A percentile compares a stretch with the other conserved stretches of the same genome.
phyloP scores from a whole-genome alignment of 2,329 filamentous ascomycete species.

The Fusarium pseudonygamai region DNA sequence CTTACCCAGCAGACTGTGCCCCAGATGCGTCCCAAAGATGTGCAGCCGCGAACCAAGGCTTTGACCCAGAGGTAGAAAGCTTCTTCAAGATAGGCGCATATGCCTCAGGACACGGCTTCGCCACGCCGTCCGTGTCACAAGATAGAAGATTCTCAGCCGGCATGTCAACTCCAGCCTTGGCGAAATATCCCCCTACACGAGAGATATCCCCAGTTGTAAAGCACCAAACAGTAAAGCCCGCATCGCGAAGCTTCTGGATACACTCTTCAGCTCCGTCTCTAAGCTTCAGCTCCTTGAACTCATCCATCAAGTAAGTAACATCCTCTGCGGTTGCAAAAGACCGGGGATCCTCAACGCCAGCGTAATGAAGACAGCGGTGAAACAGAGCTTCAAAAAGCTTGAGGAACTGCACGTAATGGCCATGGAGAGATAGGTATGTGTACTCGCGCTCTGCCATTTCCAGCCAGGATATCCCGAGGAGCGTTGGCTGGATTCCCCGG shows the following conservation, averaged over 20 bases:
- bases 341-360: not conserved
- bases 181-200: not conserved
- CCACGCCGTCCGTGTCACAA: not conserved
- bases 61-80: not conserved
- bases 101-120: not conserved
- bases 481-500: not conserved
- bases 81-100: not conserved
- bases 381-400: not conserved
- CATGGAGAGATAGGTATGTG: not conserved
- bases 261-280: not conserved
- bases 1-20: not conserved
- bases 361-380: not conserved
- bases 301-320: not conserved
- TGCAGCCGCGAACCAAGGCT: not conserved
- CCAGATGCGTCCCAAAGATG: not conserved
- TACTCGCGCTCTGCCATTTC: not conserved
- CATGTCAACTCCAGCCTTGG: not conserved
- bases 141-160: not conserved
- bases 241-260: not conserved
- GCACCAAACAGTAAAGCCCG: not conserved
- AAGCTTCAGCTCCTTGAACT: not conserved
- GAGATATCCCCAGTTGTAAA: not conserved
- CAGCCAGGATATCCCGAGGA: not conserved
- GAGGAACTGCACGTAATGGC: not conserved
- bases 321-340: not conserved